Evolutionary conservation across 768 basidiomycete genomes (phyloP).

Genomic region (Fibroporia radiculosa): DNA sequence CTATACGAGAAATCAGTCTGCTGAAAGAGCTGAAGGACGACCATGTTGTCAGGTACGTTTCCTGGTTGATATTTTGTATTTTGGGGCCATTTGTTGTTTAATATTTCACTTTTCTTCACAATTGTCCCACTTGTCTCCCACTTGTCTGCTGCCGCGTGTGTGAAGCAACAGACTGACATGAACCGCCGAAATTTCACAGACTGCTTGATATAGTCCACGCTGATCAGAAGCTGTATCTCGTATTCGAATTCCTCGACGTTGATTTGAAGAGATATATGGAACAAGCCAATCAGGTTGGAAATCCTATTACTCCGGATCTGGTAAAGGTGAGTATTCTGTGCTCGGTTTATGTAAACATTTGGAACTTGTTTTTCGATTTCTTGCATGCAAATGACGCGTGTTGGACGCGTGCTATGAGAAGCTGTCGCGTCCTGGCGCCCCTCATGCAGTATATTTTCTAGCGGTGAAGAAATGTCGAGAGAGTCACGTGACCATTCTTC

Average conservation of each 20-base stretch:
- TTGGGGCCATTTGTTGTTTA: no score
- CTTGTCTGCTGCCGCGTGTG: no score
- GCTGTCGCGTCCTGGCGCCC: constrained; percentile 22
- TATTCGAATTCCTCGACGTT: constrained; percentile 95
- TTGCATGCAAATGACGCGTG: constrained; percentile 21
- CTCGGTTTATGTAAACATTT: not conserved
- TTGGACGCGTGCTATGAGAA: constrained; percentile 20
- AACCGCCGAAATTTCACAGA: constrained; percentile 33
- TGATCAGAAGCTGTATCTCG: constrained; percentile 95
- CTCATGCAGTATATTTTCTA: not conserved
- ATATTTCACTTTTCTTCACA: not conserved
- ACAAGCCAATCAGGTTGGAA: constrained; percentile 61
- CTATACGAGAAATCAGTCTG: constrained; percentile 95
- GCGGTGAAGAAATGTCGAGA: constrained; percentile 7
- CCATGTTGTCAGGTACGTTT: constrained; percentile 80
- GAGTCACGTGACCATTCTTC: constrained; percentile 17
- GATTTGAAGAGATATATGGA: constrained; percentile 98
- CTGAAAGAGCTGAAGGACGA: constrained; percentile 96
- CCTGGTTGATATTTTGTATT: not conserved
- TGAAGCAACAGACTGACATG: not conserved
- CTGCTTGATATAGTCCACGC: constrained; percentile 94
- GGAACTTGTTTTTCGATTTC: not conserved
- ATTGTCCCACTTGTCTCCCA: not conserved
- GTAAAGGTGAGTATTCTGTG: constrained; percentile 62
- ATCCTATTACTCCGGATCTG: constrained; percentile 63